Evolutionary conservation across 106 monocot species (phyloP).

Genomic region (Posidonia australis): DNA sequence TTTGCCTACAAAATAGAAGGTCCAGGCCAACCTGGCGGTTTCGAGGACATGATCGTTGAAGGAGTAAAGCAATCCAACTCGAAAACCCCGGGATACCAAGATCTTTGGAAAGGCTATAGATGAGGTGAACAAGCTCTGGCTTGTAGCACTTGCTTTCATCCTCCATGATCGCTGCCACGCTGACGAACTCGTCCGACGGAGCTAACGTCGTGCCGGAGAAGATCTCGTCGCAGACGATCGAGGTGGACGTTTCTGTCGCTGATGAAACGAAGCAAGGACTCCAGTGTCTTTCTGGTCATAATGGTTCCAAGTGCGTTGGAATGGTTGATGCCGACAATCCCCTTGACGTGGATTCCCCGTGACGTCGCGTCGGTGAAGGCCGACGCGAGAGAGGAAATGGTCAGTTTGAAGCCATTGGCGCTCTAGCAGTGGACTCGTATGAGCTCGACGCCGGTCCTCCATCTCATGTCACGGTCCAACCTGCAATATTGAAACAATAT

Average conservation of each 20-base stretch:
- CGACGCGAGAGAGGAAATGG: conserved; percentile 24
- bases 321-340: conserved; percentile 45
- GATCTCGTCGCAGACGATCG: conserved; percentile 53
- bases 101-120: conserved; percentile 66
- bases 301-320: conserved; percentile 54
- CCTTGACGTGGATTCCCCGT: conserved; percentile 33
- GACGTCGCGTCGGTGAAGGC: conserved; percentile 28
- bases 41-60: too few species aligned
- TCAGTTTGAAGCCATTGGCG: conserved; percentile 45
- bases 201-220: conserved; percentile 30
- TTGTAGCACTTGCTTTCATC: conserved; percentile 3
- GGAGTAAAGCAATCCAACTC: too few species aligned
- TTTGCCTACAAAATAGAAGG: too few species aligned
- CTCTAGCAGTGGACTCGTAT: conserved; percentile 45
- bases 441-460: too few species aligned
- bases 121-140: conserved; percentile 39
- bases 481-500: too few species aligned
- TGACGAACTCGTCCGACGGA: conserved; percentile 16
- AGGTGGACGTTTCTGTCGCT: conserved; percentile 44
- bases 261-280: conserved; percentile 19
- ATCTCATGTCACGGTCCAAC: too few species aligned
- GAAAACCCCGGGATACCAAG: too few species aligned
- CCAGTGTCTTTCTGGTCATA: conserved; percentile 13
- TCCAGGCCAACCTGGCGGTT: too few species aligned
- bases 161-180: conserved; percentile 39